Conservation (phyloP, 306 rosid species). For the Hylodesmum podocarpum region DNA sequence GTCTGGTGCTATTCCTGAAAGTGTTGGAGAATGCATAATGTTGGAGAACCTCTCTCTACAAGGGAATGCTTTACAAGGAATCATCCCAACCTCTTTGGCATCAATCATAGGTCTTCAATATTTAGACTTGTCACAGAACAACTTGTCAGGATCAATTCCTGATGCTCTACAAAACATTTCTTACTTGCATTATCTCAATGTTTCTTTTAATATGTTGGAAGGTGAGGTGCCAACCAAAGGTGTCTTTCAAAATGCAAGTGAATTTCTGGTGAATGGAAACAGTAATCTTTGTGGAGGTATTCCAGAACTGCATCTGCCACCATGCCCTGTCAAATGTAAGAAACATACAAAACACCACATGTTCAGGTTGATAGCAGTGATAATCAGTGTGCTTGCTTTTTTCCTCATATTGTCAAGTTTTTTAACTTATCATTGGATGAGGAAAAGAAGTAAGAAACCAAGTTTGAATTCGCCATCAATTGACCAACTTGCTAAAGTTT, state of each 20-base stretch:
- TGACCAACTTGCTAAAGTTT: neutral
- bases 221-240: conserved; percentile 49
- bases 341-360: conserved; percentile 6
- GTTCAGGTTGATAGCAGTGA: neutral
- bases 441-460: neutral
- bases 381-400: conserved; percentile 11
- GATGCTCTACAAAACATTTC: conserved; percentile 6
- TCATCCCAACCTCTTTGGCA: conserved; percentile 33
- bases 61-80: conserved; percentile 32
- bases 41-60: conserved; percentile 31
- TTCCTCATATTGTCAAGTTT: neutral
- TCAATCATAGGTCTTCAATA: conserved; percentile 13
- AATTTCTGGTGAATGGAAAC: neutral
- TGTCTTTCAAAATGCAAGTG: conserved; percentile 30
- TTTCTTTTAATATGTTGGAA: conserved; percentile 43
- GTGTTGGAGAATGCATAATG: conserved; percentile 25
- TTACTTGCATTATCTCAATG: conserved; percentile 19
- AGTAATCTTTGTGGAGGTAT: conserved; percentile 35
- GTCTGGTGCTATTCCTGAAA: conserved; percentile 33
- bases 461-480: neutral
- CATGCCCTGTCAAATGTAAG: conserved; percentile 13
- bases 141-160: conserved; percentile 41
- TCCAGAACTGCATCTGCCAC: conserved; percentile 7
- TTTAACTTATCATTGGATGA: neutral
- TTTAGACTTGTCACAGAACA: conserved; percentile 39